Evolutionary conservation across 23 red algal genomes (phyloP).

Genomic region (Cyanidiococcus yangmingshanensis): DNA sequence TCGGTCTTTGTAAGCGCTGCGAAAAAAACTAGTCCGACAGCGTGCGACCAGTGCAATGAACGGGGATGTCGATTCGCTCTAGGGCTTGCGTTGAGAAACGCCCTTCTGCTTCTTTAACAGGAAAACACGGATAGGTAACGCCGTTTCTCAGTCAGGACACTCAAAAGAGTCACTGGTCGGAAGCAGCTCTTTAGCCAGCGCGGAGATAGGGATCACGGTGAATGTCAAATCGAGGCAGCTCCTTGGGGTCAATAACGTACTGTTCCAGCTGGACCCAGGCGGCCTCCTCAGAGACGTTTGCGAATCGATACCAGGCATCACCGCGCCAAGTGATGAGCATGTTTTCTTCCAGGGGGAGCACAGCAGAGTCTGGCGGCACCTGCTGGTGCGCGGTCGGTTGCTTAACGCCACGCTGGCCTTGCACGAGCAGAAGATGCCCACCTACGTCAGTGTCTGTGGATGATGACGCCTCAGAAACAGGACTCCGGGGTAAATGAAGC

Average conservation of each 20-base stretch:
- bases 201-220: background rate
- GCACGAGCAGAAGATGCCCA: background rate
- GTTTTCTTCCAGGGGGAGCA: background rate
- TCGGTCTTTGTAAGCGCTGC: too few species aligned
- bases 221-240: background rate
- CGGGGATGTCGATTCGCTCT: too few species aligned
- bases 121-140: too few species aligned
- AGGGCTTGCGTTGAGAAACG: too few species aligned
- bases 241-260: slow-evolving; percentile 1
- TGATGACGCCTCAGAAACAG: background rate
- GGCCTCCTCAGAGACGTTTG: background rate
- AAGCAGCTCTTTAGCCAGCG: too few species aligned
- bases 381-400: background rate
- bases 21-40: too few species aligned
- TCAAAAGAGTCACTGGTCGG: too few species aligned
- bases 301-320: background rate
- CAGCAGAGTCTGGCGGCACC: background rate
- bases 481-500: background rate
- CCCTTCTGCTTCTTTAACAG: too few species aligned
- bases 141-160: too few species aligned
- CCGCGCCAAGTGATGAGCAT: slow-evolving; percentile 1
- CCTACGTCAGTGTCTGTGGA: background rate
- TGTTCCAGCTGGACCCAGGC: background rate
- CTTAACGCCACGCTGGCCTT: background rate
- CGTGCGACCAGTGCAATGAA: too few species aligned